Base-by-base conservation (phyloP, 495 filamentous ascomycete genomes). In the Cercophora newfieldiana region DNA sequence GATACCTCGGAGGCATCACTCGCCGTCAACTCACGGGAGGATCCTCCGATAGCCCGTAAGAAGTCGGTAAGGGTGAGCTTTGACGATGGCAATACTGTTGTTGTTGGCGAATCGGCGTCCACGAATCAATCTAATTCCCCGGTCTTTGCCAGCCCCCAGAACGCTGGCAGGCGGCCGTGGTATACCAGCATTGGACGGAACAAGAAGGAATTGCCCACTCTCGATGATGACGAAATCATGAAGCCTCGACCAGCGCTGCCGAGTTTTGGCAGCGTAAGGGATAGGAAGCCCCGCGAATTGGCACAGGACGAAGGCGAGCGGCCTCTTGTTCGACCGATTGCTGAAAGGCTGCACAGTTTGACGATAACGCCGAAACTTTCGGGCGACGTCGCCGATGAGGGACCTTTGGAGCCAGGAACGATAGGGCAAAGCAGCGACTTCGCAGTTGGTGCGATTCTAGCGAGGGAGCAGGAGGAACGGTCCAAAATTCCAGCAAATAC, bases 61-160 rank as follows among this genome's bases (percentile, higher is more conserved):
- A 94, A 90, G 71, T 78, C 81, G 26, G 88, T 84, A 7, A 86
- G 92, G 59, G 93, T 97, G 67, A 97, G 92, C 76, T 97, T 97
- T 69, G 91, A 95, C 67, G 92, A 96, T 24, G 84, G 86, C 24
- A 78, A 69, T 28, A 74, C 72, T 18, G 70, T 87, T 48, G 76
- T 88, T 59, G 85, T 89, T 10, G 88, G 85, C 22, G 80, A 87
- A 30, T 85, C 87, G 7, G 86, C 84, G 26, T 76, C 86, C 28
- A 73, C 80, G 10, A 81, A 80, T 5, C 82, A 81, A 21, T 78
- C 77, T 5, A 86, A 86, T 1, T 81, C 85, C 7, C 77, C 80
- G 16, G 50, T 74, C 30, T 67, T 80, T 0, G 73, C 80, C 25
- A 88, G 84, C 64, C 83, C 86, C 63, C 72, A 87, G 77, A 71